Evolutionary conservation across 768 basidiomycete genomes (phyloP).

Genomic region (Lactarius deliciosus): DNA sequence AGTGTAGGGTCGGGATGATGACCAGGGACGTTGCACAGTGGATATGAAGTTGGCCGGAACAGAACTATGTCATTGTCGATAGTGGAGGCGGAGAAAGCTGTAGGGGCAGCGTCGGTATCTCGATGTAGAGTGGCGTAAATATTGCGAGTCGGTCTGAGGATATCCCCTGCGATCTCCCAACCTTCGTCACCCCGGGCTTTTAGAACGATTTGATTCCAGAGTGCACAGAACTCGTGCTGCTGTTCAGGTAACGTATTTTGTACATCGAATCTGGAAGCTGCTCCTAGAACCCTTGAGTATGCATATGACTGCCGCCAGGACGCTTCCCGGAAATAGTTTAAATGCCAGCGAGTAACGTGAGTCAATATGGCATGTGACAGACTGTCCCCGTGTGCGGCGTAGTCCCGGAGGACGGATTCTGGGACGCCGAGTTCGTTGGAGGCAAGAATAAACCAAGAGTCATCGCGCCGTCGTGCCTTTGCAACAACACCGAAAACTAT

Average conservation of each 20-base stretch:
- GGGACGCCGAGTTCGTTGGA: background rate
- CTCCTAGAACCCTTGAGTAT: background rate
- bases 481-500: background rate
- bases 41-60: accelerated
- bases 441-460: background rate
- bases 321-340: background rate
- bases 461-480: background rate
- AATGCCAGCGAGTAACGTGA: background rate
- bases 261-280: background rate
- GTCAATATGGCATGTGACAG: background rate
- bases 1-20: no score
- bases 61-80: background rate
- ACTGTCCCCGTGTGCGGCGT: background rate
- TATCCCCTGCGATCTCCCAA: accelerated
- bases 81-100: no score
- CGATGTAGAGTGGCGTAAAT: no score
- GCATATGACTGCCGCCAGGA: background rate
- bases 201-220: background rate
- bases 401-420: background rate
- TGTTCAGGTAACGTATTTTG: background rate
- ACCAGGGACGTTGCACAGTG: no score
- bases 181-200: background rate
- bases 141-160: no score
- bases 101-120: no score
- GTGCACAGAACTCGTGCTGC: background rate